Evolutionary conservation across 495 filamentous ascomycete species (phyloP).

Genomic region (Aspergillus kassunensis): DNA sequence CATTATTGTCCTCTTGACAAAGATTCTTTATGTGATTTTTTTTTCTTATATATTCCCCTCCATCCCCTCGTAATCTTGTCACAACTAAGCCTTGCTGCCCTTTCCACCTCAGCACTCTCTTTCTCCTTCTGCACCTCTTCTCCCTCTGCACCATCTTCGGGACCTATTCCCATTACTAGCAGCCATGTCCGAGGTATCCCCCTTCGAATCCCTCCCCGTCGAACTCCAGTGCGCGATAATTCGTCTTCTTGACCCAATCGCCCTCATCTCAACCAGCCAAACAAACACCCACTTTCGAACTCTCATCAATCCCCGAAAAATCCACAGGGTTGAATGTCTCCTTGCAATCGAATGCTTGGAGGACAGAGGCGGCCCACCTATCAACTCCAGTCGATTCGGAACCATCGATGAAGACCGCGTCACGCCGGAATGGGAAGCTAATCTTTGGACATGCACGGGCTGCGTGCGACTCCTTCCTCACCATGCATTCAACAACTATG

Average conservation of each 20-base stretch:
- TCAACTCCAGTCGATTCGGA: not conserved
- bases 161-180: too few species aligned
- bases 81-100: too few species aligned
- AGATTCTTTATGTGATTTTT: too few species aligned
- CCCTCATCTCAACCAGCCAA: not conserved
- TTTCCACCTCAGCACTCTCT: too few species aligned
- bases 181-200: too few species aligned
- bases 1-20: too few species aligned
- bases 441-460: not conserved
- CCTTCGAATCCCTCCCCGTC: not conserved
- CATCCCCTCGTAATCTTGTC: too few species aligned
- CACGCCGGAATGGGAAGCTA: not conserved
- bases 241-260: not conserved
- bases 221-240: constrained; percentile 3
- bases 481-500: not conserved
- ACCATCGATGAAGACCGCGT: not conserved
- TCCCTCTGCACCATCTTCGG: too few species aligned
- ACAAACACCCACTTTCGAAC: not conserved
- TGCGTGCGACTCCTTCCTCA: not conserved
- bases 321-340: not conserved
- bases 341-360: not conserved
- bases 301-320: not conserved
- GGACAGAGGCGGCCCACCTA: not conserved
- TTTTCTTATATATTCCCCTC: too few species aligned
- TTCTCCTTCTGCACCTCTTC: too few species aligned